Conservation (phyloP, 148 eudicot species). For the Talinum fruticosum region DNA sequence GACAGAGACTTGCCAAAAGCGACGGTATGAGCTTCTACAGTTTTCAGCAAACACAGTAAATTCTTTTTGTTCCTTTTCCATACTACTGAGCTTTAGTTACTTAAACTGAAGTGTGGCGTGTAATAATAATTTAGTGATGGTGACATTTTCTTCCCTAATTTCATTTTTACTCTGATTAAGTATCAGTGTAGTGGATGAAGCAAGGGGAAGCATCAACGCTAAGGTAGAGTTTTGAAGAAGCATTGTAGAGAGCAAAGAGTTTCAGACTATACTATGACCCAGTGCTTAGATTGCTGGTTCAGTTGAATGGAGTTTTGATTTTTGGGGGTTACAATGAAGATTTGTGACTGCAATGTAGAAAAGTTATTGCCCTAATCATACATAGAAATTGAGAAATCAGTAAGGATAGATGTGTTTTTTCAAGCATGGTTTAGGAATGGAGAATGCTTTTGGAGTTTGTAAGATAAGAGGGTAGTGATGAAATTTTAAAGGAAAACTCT, state of each 20-base stretch:
- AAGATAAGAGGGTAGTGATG: too few relatives aligned
- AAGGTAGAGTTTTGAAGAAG: background rate
- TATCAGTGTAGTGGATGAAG: background rate
- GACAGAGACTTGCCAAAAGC: background rate
- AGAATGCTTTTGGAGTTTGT: too few relatives aligned
- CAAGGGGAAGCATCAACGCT: background rate
- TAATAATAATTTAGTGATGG: background rate
- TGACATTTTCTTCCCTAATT: background rate
- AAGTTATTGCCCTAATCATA: background rate
- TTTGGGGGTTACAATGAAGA: background rate
- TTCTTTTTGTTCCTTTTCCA: background rate
- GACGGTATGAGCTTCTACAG: background rate
- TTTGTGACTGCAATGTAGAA: background rate
- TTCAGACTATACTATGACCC: background rate
- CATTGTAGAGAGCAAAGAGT: background rate
- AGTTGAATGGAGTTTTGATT: background rate
- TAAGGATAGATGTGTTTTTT: background rate
- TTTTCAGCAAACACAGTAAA: background rate
- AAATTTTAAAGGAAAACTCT: too few relatives aligned
- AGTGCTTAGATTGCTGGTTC: background rate
- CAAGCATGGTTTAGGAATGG: background rate
- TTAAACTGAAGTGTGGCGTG: background rate
- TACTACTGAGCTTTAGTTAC: background rate
- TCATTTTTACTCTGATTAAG: background rate
- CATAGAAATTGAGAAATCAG: background rate